phyloP scores from a whole-genome alignment of 805 yeast species.

The Candida chilensis region DNA sequence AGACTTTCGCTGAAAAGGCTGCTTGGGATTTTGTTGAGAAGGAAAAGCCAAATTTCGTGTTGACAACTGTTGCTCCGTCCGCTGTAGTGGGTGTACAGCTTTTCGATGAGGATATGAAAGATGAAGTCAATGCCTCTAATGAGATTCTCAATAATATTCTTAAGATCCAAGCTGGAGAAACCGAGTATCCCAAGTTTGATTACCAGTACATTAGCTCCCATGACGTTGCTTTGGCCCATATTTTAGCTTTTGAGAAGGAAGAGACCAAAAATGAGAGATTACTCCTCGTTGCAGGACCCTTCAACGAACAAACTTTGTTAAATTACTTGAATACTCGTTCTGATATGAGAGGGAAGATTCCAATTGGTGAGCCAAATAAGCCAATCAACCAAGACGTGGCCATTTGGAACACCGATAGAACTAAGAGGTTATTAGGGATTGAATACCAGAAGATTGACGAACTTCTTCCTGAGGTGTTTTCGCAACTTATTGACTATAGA shows the following conservation, averaged over 20 bases:
- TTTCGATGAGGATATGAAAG: slow-evolving; percentile 23
- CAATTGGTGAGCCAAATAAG: slow-evolving; percentile 29
- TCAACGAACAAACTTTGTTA: slow-evolving; percentile 14
- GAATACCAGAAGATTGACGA: too few relatives aligned
- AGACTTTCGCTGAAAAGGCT: slow-evolving; percentile 46
- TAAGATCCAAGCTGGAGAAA: slow-evolving; percentile 13
- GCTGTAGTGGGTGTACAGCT: slow-evolving; percentile 55
- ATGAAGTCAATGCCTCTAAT: slow-evolving; percentile 22
- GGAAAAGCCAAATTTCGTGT: slow-evolving; percentile 25
- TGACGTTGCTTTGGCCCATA: slow-evolving; percentile 54
- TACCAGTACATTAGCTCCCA: slow-evolving; percentile 41
- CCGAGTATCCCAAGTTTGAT: slow-evolving; percentile 7
- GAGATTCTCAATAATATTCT: slow-evolving; percentile 25
- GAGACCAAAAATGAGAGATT: slow-evolving; percentile 21
- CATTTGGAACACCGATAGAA: too few relatives aligned
- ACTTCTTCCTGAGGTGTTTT: too few relatives aligned
- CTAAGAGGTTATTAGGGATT: too few relatives aligned
- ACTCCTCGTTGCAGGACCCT: slow-evolving; percentile 11
- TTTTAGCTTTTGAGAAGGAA: slow-evolving; percentile 34
- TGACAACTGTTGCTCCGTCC: slow-evolving; percentile 44
- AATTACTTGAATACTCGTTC: slow-evolving; percentile 24
- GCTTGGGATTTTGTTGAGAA: slow-evolving; percentile 43
- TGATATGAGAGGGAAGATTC: slow-evolving; percentile 29
- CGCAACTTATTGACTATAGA: too few relatives aligned
- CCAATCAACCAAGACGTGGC: too few relatives aligned